Evolutionary conservation across 1,284 basidiomycete species (phyloP), one percentile per base, ranked within the genome.

Genomic region (Ganoderma meredithae): DNA sequence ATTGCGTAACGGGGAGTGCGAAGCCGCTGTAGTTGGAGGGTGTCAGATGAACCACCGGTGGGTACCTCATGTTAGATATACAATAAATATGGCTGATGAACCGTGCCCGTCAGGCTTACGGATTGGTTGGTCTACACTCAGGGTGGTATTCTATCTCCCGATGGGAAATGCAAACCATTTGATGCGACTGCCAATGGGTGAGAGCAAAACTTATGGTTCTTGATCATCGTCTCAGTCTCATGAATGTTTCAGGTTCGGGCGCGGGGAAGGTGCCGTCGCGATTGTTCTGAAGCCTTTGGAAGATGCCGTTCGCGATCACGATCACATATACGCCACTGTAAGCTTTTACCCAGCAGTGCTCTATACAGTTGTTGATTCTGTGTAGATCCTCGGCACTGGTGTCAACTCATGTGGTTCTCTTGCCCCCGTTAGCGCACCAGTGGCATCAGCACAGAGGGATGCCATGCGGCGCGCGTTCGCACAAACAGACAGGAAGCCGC

Each of bases 81-180:
- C 19, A 25, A 27, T 10, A 27, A 27, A 25, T 2, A 12, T 27
- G 12, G 25, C 25, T 52, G 49, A 52, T 15, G 22, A 8, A 27
- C 1, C 49, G 17, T 25, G 25, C n/a, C 1, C 31, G 13, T 15
- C 22, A 76, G 75, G 25, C 69, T 77, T 33, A 31, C 64, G 3
- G 74, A 76, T 1, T 77, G 70, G 69, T 19, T 74, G 15, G 22
- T 33, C 1, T 84, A 85, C 67, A 76, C 73, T 53, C 79, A 81
- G 66, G 78, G 76, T 1, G 73, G 73, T 0, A 70, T 86, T 17
- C 73, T 86, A 55, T 77, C 83, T 1, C 78, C 78, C 9, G 84
- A 84, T 43, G 84, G 84, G 3, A 83, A 82, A 64, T 86, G 79
- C 68, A 85, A 85, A 64, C 84, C 84, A 0, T 86, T 86, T 64